Evolutionary conservation across 2,329 filamentous ascomycete species (phyloP), one percentile per base, ranked within the genome.

Genomic region (Colletotrichum theobromicola): DNA sequence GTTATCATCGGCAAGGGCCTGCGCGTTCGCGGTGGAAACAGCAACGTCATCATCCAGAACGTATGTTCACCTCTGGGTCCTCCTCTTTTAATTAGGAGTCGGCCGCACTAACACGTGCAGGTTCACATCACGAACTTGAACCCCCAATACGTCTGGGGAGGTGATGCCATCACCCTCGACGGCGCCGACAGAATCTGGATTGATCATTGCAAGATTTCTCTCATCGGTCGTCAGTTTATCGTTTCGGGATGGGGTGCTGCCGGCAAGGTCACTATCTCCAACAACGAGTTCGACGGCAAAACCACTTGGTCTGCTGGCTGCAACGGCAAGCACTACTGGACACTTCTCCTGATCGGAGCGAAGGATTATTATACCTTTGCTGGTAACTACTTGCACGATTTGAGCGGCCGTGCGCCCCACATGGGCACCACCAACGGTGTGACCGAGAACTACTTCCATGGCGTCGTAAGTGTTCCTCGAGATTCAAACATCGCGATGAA

Each of bases 1-100:
- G 76, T 80, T 1, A 76, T 81, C 5, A 79, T 79, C 26, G 84
- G 85, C 73, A 83, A 87, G 77, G 86, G 85, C 12, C 81, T 90
- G 24, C 84, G 83, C 28, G 80, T 89, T 68, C 85, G 86, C 76
- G 80, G 81, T 13, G 82, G 81, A 30, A 68, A 64, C 28, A 85
- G 81, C 76, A 90, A 90, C 77, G 86, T 90, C 70, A 89, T 89
- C 74, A 82, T 90, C 66, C 87, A 87, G 64, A 89, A 89, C 79
- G 78, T 90, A 12, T 0, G 60, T 24, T n/a, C n/a, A n/a, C n/a
- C n/a, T n/a, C n/a, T n/a, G n/a, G n/a, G n/a, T n/a, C n/a, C n/a
- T n/a, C 15, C 12, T 12, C 16, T 26, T 16, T 26, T 58, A 15
- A 8, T 37, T 15, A 37, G 34, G 34, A 37, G 34, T 8, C 34